Percentiles rank a stretch among this genome's conserved stretches.
Evolutionary conservation across 1,139 yeast species (phyloP).

Genomic region (Debaryomyces sp.): DNA sequence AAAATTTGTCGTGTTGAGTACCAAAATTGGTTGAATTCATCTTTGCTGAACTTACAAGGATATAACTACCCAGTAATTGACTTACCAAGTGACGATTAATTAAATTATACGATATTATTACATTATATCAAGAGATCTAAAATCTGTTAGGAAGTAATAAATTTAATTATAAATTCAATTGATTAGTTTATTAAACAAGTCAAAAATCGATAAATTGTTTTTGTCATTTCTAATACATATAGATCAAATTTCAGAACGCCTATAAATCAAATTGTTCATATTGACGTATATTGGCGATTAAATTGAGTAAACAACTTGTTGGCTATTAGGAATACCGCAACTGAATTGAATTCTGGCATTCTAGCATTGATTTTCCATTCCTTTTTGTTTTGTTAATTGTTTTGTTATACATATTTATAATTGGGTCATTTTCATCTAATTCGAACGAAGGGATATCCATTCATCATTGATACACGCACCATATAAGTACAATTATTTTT

Average conservation of each 20-base stretch:
- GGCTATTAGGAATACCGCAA: neutral
- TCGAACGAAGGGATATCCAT: neutral
- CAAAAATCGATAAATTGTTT: constrained; percentile 1
- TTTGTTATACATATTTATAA: constrained; percentile 3
- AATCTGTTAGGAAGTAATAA: neutral
- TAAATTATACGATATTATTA: neutral
- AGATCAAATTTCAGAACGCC: constrained; percentile 5
- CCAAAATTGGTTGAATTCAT: constrained; percentile 5
- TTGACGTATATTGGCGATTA: neutral
- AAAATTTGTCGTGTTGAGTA: constrained; percentile 1
- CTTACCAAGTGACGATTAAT: neutral
- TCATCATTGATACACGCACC: neutral
- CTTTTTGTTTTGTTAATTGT: constrained; percentile 1
- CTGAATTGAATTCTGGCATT: constrained; percentile 4
- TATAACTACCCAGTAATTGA: neutral
- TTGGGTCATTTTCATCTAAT: neutral
- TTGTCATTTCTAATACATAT: constrained; percentile 2
- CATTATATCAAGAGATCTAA: neutral
- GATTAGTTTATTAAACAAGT: constrained; percentile 5
- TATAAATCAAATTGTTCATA: constrained; percentile 1
- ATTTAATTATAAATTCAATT: constrained; percentile 1
- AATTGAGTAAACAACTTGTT: neutral
- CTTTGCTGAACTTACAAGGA: constrained; percentile 8
- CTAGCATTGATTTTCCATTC: constrained; percentile 2
- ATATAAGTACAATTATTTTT: neutral